Evolutionary conservation across 441 rosid genomes (phyloP).

Genomic region (Erodium moschatum): DNA sequence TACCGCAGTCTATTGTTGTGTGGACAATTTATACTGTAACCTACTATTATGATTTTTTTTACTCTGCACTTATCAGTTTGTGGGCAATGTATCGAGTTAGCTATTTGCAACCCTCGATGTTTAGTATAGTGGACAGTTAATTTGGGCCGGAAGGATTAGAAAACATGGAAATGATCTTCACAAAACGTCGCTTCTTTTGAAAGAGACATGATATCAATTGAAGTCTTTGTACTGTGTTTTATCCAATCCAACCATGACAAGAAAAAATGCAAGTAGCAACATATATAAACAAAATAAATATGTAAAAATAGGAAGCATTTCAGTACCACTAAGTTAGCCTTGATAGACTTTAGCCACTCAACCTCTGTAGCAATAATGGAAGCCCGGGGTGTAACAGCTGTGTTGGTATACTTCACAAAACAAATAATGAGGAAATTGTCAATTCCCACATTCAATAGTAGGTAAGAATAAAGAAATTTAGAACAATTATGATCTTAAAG

Average conservation of each 20-base stretch:
- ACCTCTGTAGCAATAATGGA: constrained; percentile 70
- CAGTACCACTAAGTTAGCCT: constrained; percentile 86
- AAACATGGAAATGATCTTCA: neutral
- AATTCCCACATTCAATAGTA: neutral
- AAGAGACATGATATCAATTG: no score
- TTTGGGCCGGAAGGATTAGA: neutral
- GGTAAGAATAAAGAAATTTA: neutral
- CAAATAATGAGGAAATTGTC: neutral
- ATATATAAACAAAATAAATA: neutral
- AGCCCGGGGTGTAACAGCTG: constrained; percentile 84
- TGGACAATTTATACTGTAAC: no score
- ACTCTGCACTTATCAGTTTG: no score
- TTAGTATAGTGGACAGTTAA: neutral
- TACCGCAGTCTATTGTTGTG: no score
- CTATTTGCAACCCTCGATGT: neutral
- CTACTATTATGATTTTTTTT: no score
- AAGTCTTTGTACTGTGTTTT: neutral
- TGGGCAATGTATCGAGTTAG: no score
- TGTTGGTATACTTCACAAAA: constrained; percentile 66
- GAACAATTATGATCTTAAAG: neutral
- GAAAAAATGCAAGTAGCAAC: constrained; percentile 1
- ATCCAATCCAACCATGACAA: neutral
- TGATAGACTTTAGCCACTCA: constrained; percentile 82
- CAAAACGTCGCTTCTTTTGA: neutral
- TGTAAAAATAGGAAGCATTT: neutral